Evolutionary conservation across 2,329 filamentous ascomycete genomes (phyloP).

Genomic region (Apiospora malaysiana): DNA sequence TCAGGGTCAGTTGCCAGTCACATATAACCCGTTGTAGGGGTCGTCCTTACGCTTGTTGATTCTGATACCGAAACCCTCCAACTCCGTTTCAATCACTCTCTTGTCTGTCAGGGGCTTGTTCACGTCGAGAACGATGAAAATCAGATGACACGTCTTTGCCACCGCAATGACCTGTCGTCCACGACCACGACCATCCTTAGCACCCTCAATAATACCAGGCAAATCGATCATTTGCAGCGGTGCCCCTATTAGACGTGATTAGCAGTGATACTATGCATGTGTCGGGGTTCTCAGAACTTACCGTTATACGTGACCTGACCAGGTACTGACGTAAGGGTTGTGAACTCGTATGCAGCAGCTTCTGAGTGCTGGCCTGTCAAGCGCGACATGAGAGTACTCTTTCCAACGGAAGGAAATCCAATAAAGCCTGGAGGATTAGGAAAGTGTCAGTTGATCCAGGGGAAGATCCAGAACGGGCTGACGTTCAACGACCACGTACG

Average conservation of each 20-base stretch:
- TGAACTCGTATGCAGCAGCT: slow-evolving; percentile 97
- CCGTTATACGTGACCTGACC: slow-evolving; percentile 95
- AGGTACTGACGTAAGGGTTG: slow-evolving; percentile 94
- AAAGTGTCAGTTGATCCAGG: neutral
- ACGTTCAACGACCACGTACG: neutral
- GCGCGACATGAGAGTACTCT: slow-evolving; percentile 95
- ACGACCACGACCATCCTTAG: slow-evolving; percentile 96
- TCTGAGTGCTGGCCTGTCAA: slow-evolving; percentile 97
- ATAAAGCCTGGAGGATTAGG: slow-evolving; percentile 71
- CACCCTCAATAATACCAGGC: slow-evolving; percentile 97
- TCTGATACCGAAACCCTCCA: slow-evolving; percentile 96
- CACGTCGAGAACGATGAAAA: slow-evolving; percentile 97
- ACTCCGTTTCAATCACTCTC: slow-evolving; percentile 89
- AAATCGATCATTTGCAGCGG: slow-evolving; percentile 98
- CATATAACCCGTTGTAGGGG: neutral
- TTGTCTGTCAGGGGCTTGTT: slow-evolving; percentile 99
- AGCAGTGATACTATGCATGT: neutral
- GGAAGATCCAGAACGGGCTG: neutral
- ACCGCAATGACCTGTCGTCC: slow-evolving; percentile 98
- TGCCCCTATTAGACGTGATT: slow-evolving; percentile 58
- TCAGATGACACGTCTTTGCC: slow-evolving; percentile 97
- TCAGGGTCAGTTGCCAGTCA: neutral
- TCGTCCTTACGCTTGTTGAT: slow-evolving; percentile 77
- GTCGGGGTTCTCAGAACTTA: slow-evolving; percentile 34
- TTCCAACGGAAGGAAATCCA: slow-evolving; percentile 96